Evolutionary conservation across 1,284 basidiomycete species (phyloP).

Genomic region (Sporisorium exsertum): DNA sequence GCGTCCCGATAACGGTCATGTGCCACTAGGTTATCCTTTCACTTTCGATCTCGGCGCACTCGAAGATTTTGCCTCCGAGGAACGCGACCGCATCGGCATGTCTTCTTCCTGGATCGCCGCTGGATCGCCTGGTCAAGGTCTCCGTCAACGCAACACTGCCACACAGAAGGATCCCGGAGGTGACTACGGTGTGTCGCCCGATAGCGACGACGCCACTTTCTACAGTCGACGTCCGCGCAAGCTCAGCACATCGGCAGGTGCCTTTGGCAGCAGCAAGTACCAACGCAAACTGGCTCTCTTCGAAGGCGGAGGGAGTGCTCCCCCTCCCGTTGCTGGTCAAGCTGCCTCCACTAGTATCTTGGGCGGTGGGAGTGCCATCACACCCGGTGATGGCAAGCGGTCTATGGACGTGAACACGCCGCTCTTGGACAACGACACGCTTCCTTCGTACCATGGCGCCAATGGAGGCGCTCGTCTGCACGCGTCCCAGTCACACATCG

Average conservation of each 20-base stretch:
- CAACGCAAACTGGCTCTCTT: slow-evolving; percentile 92
- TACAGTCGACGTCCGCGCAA: slow-evolving; percentile 65
- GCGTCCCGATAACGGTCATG: slow-evolving; percentile 21
- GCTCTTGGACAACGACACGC: slow-evolving; percentile 65
- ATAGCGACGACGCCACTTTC: slow-evolving; percentile 65
- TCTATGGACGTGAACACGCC: slow-evolving; percentile 67
- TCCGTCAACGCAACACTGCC: slow-evolving; percentile 33
- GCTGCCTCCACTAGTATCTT: slow-evolving; percentile 68
- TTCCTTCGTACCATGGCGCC: slow-evolving; percentile 68
- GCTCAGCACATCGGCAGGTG: slow-evolving; percentile 42
- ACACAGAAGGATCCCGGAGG: slow-evolving; percentile 34
- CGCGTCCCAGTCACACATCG: slow-evolving; percentile 27
- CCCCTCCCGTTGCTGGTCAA: slow-evolving; percentile 54
- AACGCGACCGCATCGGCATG: slow-evolving; percentile 58
- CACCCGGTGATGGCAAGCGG: slow-evolving; percentile 14
- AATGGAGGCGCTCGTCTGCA: slow-evolving; percentile 28
- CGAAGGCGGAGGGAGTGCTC: slow-evolving; percentile 75
- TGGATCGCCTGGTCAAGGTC: slow-evolving; percentile 22
- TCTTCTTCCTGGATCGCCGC: slow-evolving; percentile 28
- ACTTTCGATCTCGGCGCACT: slow-evolving; percentile 64
- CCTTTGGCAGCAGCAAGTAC: slow-evolving; percentile 64
- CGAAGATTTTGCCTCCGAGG: slow-evolving; percentile 62
- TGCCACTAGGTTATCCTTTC: slow-evolving; percentile 64
- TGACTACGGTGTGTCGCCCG: slow-evolving; percentile 58
- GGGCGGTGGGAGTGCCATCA: slow-evolving; percentile 69